Evolutionary conservation across 352 stramenopile genomes (phyloP), one percentile per base, ranked within the genome.

Genomic region (Globisporangium abappressorium): DNA sequence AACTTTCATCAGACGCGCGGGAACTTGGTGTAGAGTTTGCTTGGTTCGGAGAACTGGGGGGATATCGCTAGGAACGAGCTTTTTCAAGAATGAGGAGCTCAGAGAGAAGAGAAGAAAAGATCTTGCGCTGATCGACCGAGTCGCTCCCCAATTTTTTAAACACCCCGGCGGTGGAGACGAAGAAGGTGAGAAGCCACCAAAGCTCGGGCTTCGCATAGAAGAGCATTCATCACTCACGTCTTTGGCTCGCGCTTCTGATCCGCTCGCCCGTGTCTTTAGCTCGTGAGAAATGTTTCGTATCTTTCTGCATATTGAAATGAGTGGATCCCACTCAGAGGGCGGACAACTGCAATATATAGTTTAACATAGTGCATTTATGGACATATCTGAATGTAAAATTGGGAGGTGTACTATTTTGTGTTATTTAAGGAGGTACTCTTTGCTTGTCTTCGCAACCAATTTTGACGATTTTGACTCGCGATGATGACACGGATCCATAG

Each of bases 21-120:
- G 51, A 3, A 30, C 12, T n/a, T 49, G 53, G 26, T 58, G 30
- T 4, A 33, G 30, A 33, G 53, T 38, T 14, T 41, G 7, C 14
- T 59, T 38, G 54, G 28, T 26, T 1, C 14, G 36, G 53, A n/a
- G n/a, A 89, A 84, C 71, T 71, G 73, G 11, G 89, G 89, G 41
- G 15, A 49, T 47, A 47, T 47, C 38, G 14, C 41, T 49, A n/a
- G 41, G 15, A 49, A 15, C 18, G 38, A 47, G 38, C 38, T 49
- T 49, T 49, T 49, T 49, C 41, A 49, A n/a, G 41, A 49, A n/a
- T 49, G 41, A n/a, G 41, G 12, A 49, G 41, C 38, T 47, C 38
- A 47, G 5, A 47, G 38, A 20, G 34, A 41, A 41, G 34, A 47
- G 38, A 46, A 49, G 38, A 20, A n/a, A 14, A 20, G 5, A 22